Evolutionary conservation across 2,329 filamentous ascomycete species (phyloP).

Genomic region (Alternaria ethzedia): DNA sequence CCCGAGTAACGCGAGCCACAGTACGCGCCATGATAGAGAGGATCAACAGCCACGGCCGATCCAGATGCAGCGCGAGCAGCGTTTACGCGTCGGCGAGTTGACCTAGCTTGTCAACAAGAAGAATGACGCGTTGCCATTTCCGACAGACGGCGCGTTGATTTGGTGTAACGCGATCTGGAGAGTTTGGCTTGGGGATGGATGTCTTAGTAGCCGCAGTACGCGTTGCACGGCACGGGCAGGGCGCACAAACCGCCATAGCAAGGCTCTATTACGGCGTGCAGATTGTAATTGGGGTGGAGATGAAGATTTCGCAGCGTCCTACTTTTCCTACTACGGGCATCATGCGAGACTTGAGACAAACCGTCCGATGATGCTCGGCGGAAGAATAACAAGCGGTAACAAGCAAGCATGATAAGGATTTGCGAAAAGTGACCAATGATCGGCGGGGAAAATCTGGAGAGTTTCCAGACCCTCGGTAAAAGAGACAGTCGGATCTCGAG

Average conservation of each 20-base stretch:
- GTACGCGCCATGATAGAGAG: conserved; percentile 28
- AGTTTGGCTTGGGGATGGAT: conserved; percentile 26
- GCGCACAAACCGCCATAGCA: conserved; percentile 27
- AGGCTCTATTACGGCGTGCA: neutral
- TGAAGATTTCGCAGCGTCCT: conserved; percentile 21
- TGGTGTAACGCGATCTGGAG: conserved; percentile 29
- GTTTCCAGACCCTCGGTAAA: conserved; percentile 28
- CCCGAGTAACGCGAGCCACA: conserved; percentile 28
- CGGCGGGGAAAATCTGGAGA: conserved; percentile 11
- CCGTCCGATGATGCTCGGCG: conserved; percentile 16
- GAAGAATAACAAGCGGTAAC: conserved; percentile 3
- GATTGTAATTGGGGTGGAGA: neutral
- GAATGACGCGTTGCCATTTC: conserved; percentile 22
- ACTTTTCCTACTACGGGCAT: conserved; percentile 17
- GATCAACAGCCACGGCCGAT: conserved; percentile 35
- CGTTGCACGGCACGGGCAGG: conserved; percentile 33
- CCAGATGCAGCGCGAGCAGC: conserved; percentile 14
- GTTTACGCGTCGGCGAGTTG: conserved; percentile 17
- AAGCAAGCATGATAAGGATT: conserved; percentile 14
- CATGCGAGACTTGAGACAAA: conserved; percentile 26
- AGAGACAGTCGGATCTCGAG: conserved; percentile 22
- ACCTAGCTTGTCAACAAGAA: conserved; percentile 22
- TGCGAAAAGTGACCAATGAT: conserved; percentile 19
- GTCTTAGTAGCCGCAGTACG: conserved; percentile 31
- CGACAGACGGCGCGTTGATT: conserved; percentile 14